phyloP scores from a whole-genome alignment of 345 rosid species.

The Linum lewisii region DNA sequence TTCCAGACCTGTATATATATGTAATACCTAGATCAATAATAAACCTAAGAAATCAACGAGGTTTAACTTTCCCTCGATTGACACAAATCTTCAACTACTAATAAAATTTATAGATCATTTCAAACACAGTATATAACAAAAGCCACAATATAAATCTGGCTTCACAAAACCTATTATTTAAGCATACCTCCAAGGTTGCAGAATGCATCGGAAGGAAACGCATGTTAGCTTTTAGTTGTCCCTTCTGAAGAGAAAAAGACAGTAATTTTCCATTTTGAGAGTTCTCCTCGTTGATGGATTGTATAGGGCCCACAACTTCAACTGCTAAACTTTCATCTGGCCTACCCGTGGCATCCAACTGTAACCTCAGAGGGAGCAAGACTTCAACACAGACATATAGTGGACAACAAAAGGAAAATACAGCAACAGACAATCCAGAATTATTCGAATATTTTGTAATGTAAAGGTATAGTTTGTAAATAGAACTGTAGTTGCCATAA shows the following conservation, averaged over 20 bases:
- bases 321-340: slow-evolving; percentile 87
- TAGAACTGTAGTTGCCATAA: too few relatives aligned
- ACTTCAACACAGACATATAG: slow-evolving; percentile 9
- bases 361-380: slow-evolving; percentile 23
- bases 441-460: too few relatives aligned
- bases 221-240: slow-evolving; percentile 75
- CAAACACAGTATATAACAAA: slow-evolving; percentile 7
- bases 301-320: slow-evolving; percentile 64
- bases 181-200: slow-evolving; percentile 78
- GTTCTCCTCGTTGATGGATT: slow-evolving; percentile 41
- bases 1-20: too few relatives aligned
- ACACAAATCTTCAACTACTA: too few relatives aligned
- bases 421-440: slow-evolving; percentile 6
- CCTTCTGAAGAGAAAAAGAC: slow-evolving; percentile 82
- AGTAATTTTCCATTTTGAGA: slow-evolving; percentile 54
- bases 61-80: too few relatives aligned
- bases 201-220: slow-evolving; percentile 66
- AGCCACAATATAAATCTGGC: neutral
- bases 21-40: too few relatives aligned
- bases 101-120: neutral
- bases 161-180: slow-evolving; percentile 6
- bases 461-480: too few relatives aligned
- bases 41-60: too few relatives aligned
- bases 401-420: neutral
- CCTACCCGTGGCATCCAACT: slow-evolving; percentile 85